Evolutionary conservation across 2,329 filamentous ascomycete species (phyloP).

Genomic region (Thelonectria blattea): DNA sequence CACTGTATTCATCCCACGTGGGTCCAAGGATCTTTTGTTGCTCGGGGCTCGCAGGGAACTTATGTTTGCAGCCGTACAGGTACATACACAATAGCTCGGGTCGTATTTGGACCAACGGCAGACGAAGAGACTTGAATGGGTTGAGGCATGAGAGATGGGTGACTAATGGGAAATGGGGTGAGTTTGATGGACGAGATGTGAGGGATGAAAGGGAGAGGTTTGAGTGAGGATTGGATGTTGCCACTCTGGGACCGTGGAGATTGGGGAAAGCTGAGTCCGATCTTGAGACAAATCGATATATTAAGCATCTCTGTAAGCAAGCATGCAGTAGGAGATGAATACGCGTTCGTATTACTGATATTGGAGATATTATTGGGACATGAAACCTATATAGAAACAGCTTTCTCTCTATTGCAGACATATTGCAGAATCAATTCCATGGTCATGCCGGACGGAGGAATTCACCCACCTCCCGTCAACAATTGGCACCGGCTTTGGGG

Average conservation of each 20-base stretch:
- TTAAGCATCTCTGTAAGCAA: too few relatives aligned
- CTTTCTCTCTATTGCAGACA: too few relatives aligned
- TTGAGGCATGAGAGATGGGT: not conserved
- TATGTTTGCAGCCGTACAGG: not conserved
- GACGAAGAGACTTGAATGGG: not conserved
- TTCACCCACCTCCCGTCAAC: not conserved
- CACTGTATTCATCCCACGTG: too few relatives aligned
- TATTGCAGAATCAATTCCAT: too few relatives aligned
- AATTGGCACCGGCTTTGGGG: constrained; percentile 11
- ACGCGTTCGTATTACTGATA: too few relatives aligned
- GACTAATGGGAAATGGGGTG: not conserved
- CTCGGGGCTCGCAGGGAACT: constrained; percentile 18
- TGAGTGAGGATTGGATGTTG: too few relatives aligned
- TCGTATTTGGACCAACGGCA: constrained; percentile 11
- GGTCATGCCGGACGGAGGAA: not conserved
- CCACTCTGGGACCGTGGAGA: too few relatives aligned
- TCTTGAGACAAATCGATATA: too few relatives aligned
- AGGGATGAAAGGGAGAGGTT: not conserved
- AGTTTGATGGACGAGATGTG: not conserved
- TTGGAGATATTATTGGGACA: too few relatives aligned
- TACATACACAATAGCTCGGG: not conserved
- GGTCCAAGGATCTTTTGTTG: constrained; percentile 23
- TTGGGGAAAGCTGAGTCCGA: too few relatives aligned
- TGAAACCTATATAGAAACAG: too few relatives aligned
- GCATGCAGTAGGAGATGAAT: too few relatives aligned